Evolutionary conservation across 768 basidiomycete species (phyloP).

Genomic region (Termitomyces sp.): DNA sequence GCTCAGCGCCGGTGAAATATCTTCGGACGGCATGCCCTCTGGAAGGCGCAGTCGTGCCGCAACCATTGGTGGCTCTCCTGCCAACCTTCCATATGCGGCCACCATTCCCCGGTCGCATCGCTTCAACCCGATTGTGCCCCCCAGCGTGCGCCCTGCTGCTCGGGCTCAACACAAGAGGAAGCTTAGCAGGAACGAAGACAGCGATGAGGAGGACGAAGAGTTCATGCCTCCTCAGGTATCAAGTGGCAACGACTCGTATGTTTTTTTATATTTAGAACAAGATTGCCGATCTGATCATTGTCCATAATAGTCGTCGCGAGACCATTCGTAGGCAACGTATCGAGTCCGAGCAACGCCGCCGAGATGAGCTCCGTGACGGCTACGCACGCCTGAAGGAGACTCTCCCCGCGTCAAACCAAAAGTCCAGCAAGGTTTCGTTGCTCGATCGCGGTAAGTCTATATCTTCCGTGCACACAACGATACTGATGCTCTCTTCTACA

Average conservation of each 20-base stretch:
- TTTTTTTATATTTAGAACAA: conserved; percentile 4
- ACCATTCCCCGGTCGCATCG: conserved; percentile 72
- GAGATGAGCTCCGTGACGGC: conserved; percentile 90
- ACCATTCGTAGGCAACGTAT: conserved; percentile 89
- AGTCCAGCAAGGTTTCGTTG: conserved; percentile 87
- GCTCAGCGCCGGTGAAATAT: conserved; percentile 64
- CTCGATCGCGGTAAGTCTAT: conserved; percentile 68
- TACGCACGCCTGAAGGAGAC: conserved; percentile 88
- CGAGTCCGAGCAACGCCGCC: conserved; percentile 88
- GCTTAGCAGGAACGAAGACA: conserved; percentile 52
- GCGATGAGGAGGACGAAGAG: conserved; percentile 72
- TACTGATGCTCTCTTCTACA: conserved; percentile 21
- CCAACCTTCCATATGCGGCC: conserved; percentile 44
- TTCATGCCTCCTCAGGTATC: conserved; percentile 49
- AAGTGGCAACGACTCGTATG: conserved; percentile 50
- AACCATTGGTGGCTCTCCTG: conserved; percentile 48
- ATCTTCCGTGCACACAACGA: not conserved
- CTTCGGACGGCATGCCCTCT: conserved; percentile 65
- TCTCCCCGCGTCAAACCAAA: conserved; percentile 86
- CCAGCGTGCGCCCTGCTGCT: conserved; percentile 51
- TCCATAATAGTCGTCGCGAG: conserved; percentile 60
- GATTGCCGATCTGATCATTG: not conserved
- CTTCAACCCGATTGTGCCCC: conserved; percentile 67
- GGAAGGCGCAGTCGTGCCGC: conserved; percentile 53
- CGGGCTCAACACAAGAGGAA: conserved; percentile 39